These are phyloP conservation scores for Rossbeevera mucosa DNA, from an alignment of 768 basidiomycete species.

Conservation along the genomic window DNA sequence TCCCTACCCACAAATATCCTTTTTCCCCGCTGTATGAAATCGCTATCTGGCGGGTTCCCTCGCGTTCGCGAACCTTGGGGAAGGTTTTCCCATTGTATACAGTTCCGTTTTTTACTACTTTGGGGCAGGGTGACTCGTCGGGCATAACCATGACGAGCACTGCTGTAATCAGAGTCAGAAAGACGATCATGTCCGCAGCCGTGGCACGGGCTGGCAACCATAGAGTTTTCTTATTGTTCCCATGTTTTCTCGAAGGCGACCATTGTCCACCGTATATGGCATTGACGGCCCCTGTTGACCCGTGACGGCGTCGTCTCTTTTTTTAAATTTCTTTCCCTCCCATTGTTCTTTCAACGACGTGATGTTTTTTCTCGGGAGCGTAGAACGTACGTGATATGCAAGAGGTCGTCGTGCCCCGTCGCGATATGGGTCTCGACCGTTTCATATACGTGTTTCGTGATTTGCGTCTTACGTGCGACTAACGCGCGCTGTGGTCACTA, in stretches of 20 bases:
- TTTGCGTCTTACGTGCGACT: conserved; percentile 5
- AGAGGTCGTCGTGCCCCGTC: neutral
- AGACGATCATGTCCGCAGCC: conserved; percentile 12
- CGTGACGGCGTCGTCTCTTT: neutral
- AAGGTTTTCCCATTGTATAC: neutral
- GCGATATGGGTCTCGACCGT: neutral
- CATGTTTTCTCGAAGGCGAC: neutral
- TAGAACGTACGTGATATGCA: conserved; percentile 2
- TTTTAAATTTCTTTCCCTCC: neutral
- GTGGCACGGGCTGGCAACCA: neutral
- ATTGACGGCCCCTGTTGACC: conserved; percentile 2
- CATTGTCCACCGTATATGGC: conserved; percentile 25
- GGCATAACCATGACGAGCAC: neutral
- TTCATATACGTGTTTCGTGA: conserved; percentile 5
- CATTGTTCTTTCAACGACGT: conserved; percentile 8
- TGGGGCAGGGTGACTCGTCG: neutral
- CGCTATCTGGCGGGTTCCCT: conserved; percentile 1
- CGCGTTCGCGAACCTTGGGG: neutral
- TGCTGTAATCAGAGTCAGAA: conserved; percentile 1
- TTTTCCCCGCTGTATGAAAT: conserved; percentile 3
- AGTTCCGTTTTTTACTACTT: neutral
- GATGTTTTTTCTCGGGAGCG: conserved; percentile 14
- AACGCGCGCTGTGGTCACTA: neutral
- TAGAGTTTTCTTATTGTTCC: conserved; percentile 12
- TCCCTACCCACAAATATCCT: conserved; percentile 1